Evolutionary conservation across 148 eudicot genomes (phyloP).

Genomic region (Rheum nobile): DNA sequence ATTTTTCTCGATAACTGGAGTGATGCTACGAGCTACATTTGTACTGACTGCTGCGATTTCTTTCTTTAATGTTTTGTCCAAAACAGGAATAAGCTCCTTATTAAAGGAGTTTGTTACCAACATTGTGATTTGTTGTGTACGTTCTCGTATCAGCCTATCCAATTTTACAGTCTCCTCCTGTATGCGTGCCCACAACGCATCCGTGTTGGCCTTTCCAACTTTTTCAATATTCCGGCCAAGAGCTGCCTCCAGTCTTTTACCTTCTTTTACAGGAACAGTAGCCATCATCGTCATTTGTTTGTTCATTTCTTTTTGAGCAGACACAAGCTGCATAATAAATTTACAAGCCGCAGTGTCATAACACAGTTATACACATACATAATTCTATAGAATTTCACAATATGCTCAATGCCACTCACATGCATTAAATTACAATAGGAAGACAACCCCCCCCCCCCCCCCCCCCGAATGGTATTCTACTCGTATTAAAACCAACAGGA

Average conservation of each 20-base stretch:
- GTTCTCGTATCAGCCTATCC: conserved; percentile 64
- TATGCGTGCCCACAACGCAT: conserved; percentile 81
- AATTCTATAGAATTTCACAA: too few relatives aligned
- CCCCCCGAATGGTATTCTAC: too few relatives aligned
- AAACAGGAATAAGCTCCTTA: conserved; percentile 48
- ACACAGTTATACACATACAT: neutral
- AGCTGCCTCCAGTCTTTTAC: conserved; percentile 68
- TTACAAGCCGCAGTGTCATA: neutral
- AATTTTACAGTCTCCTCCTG: conserved; percentile 67
- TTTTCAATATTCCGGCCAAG: conserved; percentile 67
- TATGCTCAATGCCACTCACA: conserved; percentile 74
- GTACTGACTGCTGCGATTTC: conserved; percentile 58
- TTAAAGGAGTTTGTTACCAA: conserved; percentile 39
- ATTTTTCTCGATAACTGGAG: conserved; percentile 65
- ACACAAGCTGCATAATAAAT: conserved; percentile 34
- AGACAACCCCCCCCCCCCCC: too few relatives aligned
- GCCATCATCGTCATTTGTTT: conserved; percentile 50
- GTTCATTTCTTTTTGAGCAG: conserved; percentile 59
- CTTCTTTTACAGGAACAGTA: conserved; percentile 57
- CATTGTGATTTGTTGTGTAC: conserved; percentile 48
- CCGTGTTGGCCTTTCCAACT: conserved; percentile 58
- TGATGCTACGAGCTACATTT: conserved; percentile 61
- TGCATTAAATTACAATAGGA: neutral
- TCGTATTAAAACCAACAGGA: too few relatives aligned
- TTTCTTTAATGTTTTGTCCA: conserved; percentile 76